These are phyloP conservation scores for Mycena latifolia DNA, from an alignment of 768 basidiomycete species.

Conservation along the genomic window DNA sequence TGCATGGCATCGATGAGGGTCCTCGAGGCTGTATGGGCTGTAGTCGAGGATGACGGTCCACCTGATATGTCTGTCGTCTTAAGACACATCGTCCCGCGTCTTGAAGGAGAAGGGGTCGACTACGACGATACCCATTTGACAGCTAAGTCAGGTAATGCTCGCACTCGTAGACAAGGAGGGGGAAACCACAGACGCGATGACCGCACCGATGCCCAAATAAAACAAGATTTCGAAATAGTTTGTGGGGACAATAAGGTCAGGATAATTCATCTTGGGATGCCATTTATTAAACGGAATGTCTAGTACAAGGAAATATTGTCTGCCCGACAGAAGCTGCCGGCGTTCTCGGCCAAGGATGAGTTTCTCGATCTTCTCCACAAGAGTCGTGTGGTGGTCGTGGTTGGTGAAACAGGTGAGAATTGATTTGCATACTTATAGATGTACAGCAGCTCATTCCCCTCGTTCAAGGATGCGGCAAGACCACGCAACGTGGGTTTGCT, in stretches of 20 bases:
- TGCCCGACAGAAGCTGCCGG: constrained; percentile 76
- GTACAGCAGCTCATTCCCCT: neutral
- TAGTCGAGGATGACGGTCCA: constrained; percentile 75
- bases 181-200: constrained; percentile 48
- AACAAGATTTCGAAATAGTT: constrained; percentile 63
- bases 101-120: constrained; percentile 28
- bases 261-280: neutral
- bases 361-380: constrained; percentile 71
- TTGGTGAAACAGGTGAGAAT: constrained; percentile 86
- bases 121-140: constrained; percentile 18
- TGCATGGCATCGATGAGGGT: constrained; percentile 77
- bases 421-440: neutral
- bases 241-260: constrained; percentile 51
- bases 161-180: constrained; percentile 39
- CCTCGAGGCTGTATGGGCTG: constrained; percentile 79
- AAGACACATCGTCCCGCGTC: constrained; percentile 63
- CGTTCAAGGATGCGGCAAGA: constrained; percentile 85
- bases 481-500: constrained; percentile 75
- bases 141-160: constrained; percentile 1
- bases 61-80: constrained; percentile 82
- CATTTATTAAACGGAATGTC: neutral
- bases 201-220: constrained; percentile 63
- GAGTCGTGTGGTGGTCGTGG: constrained; percentile 82
- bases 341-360: constrained; percentile 73
- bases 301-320: constrained; percentile 69